phyloP scores from a whole-genome alignment of 345 rosid genomes.

The Adansonia digitata region DNA sequence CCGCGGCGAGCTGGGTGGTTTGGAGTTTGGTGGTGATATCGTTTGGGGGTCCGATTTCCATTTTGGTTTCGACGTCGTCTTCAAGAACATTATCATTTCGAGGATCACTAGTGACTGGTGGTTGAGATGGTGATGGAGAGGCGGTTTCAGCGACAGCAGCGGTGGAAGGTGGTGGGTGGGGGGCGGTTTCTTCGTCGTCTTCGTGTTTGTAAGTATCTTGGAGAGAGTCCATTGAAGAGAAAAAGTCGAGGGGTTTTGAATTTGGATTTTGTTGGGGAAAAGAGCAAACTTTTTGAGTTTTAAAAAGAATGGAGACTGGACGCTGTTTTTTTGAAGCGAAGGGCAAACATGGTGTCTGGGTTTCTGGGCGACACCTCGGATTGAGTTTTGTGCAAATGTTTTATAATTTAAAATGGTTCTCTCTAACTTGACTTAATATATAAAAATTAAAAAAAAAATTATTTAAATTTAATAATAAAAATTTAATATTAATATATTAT shows the following conservation, averaged over 20 bases:
- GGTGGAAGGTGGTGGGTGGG: neutral
- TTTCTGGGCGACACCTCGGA: too few relatives aligned
- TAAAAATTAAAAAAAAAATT: too few relatives aligned
- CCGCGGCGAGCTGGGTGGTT: constrained; percentile 20
- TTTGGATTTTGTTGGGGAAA: neutral
- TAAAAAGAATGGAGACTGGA: neutral
- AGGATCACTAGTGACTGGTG: neutral
- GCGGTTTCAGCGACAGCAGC: too few relatives aligned
- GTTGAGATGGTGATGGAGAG: neutral
- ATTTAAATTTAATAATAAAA: too few relatives aligned
- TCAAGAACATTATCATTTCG: neutral
- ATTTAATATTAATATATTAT: too few relatives aligned
- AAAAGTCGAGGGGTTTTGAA: neutral
- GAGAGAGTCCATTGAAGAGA: constrained; percentile 44
- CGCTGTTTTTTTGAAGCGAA: too few relatives aligned
- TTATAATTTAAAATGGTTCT: too few relatives aligned
- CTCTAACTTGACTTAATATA: too few relatives aligned
- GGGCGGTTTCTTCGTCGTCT: constrained; percentile 24
- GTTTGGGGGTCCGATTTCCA: constrained; percentile 1
- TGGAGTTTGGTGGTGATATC: constrained; percentile 4
- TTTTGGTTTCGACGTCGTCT: neutral
- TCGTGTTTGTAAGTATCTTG: constrained; percentile 33
- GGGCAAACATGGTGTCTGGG: too few relatives aligned
- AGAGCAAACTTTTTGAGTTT: neutral
- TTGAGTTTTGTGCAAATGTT: too few relatives aligned